phyloP scores from a whole-genome alignment of 176 grass and related monocot genomes.

The Carex cristatella region DNA sequence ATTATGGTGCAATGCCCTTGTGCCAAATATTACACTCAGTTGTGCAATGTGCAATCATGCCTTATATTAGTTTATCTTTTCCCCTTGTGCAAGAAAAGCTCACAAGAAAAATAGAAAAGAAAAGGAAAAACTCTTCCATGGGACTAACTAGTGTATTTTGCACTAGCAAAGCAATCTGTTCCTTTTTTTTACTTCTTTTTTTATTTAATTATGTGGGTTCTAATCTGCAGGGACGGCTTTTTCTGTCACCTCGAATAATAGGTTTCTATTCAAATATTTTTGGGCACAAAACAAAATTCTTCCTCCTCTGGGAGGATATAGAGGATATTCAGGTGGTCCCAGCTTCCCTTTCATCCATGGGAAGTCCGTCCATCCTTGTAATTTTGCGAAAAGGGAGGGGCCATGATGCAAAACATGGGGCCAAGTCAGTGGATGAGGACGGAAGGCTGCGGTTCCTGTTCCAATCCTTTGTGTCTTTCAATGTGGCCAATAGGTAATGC shows the following conservation, averaged over 20 bases:
- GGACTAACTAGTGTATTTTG: background rate
- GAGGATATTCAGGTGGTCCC: conserved; percentile 66
- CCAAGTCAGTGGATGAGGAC: conserved; percentile 64
- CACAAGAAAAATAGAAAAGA: background rate
- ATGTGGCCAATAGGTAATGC: conserved; percentile 64
- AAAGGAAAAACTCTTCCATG: background rate
- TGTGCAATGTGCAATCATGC: background rate
- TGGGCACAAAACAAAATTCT: conserved; percentile 97
- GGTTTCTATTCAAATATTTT: conserved; percentile 90
- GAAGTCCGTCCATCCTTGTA: conserved; percentile 66
- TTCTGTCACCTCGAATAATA: conserved; percentile 95
- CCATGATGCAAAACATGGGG: conserved; percentile 77
- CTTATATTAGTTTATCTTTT: background rate
- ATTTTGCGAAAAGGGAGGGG: conserved; percentile 77
- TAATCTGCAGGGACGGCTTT: conserved; percentile 74
- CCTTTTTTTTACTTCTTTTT: background rate
- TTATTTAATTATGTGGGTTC: background rate
- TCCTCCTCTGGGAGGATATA: conserved; percentile 99
- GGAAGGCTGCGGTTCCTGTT: conserved; percentile 84
- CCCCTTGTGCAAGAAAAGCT: background rate
- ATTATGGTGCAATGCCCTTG: background rate
- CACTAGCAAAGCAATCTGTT: background rate
- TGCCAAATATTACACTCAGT: background rate
- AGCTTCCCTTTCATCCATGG: conserved; percentile 73
- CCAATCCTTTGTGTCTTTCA: conserved; percentile 91